These are phyloP conservation scores for Sphaerulina musiva DNA, from an alignment of 2,329 filamentous ascomycete species.

Conservation along the genomic window DNA sequence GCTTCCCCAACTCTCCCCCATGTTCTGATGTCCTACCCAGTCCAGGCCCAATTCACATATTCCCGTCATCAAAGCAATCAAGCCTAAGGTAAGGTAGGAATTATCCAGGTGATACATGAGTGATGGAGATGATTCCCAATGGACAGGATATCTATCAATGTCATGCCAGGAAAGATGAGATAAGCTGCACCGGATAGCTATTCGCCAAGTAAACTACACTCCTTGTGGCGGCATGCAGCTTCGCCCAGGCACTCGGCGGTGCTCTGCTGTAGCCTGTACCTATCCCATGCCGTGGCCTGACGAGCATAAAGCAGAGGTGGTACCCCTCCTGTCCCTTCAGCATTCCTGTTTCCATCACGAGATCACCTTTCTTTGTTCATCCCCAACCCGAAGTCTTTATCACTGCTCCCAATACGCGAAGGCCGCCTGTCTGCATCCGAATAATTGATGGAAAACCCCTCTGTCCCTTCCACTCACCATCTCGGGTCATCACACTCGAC, in stretches of 20 bases:
- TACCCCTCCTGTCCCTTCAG: background rate
- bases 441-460: constrained; percentile 28
- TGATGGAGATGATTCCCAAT: background rate
- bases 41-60: no score
- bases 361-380: constrained; percentile 8
- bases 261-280: constrained; percentile 1
- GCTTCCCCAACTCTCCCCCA: no score
- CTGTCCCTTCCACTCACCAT: constrained; percentile 17
- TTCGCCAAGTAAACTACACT: constrained; percentile 3
- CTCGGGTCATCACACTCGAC: constrained; percentile 20
- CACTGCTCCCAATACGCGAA: constrained; percentile 6
- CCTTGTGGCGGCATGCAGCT: constrained; percentile 12
- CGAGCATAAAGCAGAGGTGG: background rate
- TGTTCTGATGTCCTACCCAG: no score
- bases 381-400: background rate
- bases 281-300: background rate
- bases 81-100: background rate
- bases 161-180: background rate
- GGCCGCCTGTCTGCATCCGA: constrained; percentile 5
- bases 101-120: background rate
- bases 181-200: background rate
- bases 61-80: background rate
- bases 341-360: background rate
- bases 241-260: constrained; percentile 6
- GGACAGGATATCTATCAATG: background rate